Base-by-base conservation (phyloP, 257 asterid genomes). In the Solanum boliviense region DNA sequence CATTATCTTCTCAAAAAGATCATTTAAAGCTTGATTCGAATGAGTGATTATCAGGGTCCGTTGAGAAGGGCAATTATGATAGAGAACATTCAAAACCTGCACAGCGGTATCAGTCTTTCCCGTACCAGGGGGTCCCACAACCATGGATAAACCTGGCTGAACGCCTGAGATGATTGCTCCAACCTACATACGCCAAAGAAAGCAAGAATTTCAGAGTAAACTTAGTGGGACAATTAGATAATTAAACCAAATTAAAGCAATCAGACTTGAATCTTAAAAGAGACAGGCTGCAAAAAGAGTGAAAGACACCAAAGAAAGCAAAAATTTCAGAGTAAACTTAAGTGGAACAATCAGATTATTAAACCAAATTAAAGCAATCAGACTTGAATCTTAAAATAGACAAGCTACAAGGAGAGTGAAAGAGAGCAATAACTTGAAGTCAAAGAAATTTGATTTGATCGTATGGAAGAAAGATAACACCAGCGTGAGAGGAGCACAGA, bases 71-170 rank as follows among this genome's bases (percentile, higher is more conserved):
- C 99, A 97, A 89, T 97, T 97, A 87, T 97, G 99, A 93, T 97
- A 97, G 73, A 97, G 95, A 84, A 97, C 98, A 91, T 97, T 96
- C 90, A 97, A 89, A 88, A 97, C 93, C 91, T 96, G 99, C 88
- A 97, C 99, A 23, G 99, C 99, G 18, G 99, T 97, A 89, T 97
- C 99, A 7, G 99, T 97, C 93, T 97, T 97, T 88, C 99, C 99
- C 6, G 99, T 97, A 91, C 99, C 99, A 86, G 99, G 99, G 87
- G 99, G 99, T 87, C 99, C 99, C 36, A 97, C 99, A 89, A 97
- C 99, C 99, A 96, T 97, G 46, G 98, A 93, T 89, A 97, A 91
- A 86, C 99, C 99, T 44, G 99, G 99, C 89, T 97, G 99, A 93
- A 95, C 89, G 58, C 99, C 99, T 39, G 99, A 97, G 38, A 91